A percentile compares a stretch with the other conserved stretches of the same genome.
Conservation (phyloP, 2,329 filamentous ascomycete genomes). For the Trichoderma asperellum region DNA sequence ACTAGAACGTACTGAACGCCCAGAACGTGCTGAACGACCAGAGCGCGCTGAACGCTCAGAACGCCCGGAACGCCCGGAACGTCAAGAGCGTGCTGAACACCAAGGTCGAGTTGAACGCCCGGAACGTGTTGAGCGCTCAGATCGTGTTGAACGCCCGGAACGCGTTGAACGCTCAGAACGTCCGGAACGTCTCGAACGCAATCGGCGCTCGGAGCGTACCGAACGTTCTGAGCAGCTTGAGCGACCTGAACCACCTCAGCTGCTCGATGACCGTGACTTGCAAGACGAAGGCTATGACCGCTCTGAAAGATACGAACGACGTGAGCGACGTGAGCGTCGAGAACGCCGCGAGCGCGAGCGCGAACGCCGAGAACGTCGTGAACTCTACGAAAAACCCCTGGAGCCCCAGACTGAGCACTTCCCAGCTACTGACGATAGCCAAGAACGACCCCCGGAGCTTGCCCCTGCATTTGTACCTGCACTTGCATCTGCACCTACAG, state of each 20-base stretch:
- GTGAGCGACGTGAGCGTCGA: conserved; percentile 26
- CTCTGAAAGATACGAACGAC: conserved; percentile 19
- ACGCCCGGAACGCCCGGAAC: conserved; percentile 22
- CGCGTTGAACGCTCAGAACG: conserved; percentile 1
- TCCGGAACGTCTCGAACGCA: conserved; percentile 23
- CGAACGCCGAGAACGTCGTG: conserved; percentile 9
- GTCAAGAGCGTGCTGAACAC: conserved; percentile 6
- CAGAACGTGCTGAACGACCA: conserved; percentile 29
- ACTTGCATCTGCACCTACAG: conserved; percentile 19
- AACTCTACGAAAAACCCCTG: conserved; percentile 20
- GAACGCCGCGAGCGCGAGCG: conserved; percentile 27
- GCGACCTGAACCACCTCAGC: conserved; percentile 26
- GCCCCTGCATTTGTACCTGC: neutral
- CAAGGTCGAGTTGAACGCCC: neutral
- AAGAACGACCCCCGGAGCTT: neutral
- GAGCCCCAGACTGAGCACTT: conserved; percentile 2
- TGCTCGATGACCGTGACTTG: neutral
- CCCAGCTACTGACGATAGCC: conserved; percentile 3
- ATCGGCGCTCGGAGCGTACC: conserved; percentile 28
- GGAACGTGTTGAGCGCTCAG: conserved; percentile 12
- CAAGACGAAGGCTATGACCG: neutral
- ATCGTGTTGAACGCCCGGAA: neutral
- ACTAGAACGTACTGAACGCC: neutral
- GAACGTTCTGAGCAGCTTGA: conserved; percentile 26
- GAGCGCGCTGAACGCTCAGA: conserved; percentile 15